phyloP scores from a whole-genome alignment of 225 moss, liverwort and hornwort species.

The Takakia lepidozioides region DNA sequence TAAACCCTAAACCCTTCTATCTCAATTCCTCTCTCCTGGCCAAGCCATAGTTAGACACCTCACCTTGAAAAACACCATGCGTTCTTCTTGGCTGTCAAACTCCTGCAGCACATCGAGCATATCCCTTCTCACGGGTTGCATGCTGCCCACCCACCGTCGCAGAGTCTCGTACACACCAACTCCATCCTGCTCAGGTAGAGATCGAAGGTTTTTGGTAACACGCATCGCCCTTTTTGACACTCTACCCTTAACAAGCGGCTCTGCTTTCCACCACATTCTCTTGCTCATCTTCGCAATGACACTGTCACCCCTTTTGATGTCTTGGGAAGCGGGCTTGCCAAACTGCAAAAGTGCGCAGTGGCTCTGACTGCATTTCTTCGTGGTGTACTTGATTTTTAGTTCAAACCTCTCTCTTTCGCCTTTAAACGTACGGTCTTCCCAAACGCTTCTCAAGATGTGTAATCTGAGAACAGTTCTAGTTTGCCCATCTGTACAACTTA shows the following conservation, averaged over 20 bases:
- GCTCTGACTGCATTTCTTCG: too few species aligned
- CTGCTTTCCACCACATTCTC: slow-evolving; percentile 44
- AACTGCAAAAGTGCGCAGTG: too few species aligned
- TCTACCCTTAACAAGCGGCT: slow-evolving; percentile 47
- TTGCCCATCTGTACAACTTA: too few species aligned
- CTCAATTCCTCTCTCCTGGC: background rate
- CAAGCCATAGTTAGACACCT: background rate
- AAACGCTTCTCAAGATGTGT: too few species aligned
- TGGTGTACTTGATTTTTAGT: too few species aligned
- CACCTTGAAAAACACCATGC: slow-evolving; percentile 61
- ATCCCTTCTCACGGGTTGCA: slow-evolving; percentile 64
- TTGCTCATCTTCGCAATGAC: slow-evolving; percentile 25
- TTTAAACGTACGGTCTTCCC: too few species aligned
- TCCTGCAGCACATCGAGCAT: slow-evolving; percentile 72
- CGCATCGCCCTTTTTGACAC: slow-evolving; percentile 67
- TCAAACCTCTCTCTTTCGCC: too few species aligned
- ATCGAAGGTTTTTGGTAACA: slow-evolving; percentile 46
- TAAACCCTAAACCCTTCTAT: too few species aligned
- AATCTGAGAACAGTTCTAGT: too few species aligned
- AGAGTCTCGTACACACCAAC: slow-evolving; percentile 34
- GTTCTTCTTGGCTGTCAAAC: slow-evolving; percentile 54
- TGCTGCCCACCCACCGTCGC: slow-evolving; percentile 50
- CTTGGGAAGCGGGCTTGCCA: too few species aligned
- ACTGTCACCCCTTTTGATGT: too few species aligned
- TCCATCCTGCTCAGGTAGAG: slow-evolving; percentile 15